Percentiles rank a stretch among this genome's conserved stretches.
phyloP scores from a whole-genome alignment of 306 rosid species.

The Leucaena leucocephala region DNA sequence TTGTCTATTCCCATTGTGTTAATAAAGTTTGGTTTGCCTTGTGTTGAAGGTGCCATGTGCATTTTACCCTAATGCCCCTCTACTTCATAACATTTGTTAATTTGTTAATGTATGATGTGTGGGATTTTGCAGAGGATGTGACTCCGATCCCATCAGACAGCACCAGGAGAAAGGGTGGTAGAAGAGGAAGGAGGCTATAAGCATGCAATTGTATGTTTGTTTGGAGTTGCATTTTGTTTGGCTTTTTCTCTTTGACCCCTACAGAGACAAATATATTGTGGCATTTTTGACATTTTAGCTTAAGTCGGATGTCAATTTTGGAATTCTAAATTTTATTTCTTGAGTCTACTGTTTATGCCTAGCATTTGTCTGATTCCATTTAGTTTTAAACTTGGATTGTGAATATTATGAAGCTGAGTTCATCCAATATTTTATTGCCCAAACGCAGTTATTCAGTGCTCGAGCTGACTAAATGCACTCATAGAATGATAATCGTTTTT shows the following conservation, averaged over 20 bases:
- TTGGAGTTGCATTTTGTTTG: conserved; percentile 4
- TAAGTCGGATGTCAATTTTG: conserved; percentile 41
- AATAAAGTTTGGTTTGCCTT: background rate
- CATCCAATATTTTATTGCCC: background rate
- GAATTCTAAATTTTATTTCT: conserved; percentile 35
- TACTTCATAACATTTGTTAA: background rate
- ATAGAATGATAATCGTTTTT: no score
- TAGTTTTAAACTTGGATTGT: background rate
- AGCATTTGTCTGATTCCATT: conserved; percentile 27
- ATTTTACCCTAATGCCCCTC: background rate
- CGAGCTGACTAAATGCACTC: no score
- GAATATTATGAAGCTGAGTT: background rate
- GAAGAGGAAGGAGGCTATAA: conserved; percentile 84
- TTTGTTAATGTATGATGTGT: background rate
- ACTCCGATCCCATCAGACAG: conserved; percentile 82
- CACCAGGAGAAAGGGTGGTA: conserved; percentile 89
- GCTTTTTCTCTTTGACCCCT: background rate
- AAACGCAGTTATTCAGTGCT: background rate
- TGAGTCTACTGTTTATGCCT: conserved; percentile 1
- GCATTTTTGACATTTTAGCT: conserved; percentile 22
- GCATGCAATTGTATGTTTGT: conserved; percentile 19
- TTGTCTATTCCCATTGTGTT: background rate
- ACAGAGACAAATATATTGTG: conserved; percentile 25
- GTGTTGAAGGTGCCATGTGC: no score
- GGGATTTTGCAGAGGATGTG: conserved; percentile 69